phyloP scores from a whole-genome alignment of 495 filamentous ascomycete species.

The Hypomontagnella monticulosa region DNA sequence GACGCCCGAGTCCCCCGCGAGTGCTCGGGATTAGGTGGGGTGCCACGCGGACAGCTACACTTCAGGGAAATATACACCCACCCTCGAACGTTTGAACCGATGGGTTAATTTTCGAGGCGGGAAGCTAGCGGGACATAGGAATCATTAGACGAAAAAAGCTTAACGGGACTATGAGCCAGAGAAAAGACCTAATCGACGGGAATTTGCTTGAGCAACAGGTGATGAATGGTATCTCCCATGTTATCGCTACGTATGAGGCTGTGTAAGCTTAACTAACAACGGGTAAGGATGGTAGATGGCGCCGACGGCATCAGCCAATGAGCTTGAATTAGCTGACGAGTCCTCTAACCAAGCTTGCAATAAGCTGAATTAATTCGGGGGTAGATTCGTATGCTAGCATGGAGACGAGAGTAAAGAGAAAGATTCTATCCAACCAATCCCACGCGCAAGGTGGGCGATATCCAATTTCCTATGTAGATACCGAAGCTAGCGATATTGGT shows the following conservation, averaged over 20 bases:
- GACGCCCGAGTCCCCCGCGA: slow-evolving; percentile 23
- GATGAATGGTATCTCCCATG: slow-evolving; percentile 2
- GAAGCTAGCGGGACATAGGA: neutral
- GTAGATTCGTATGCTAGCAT: slow-evolving; percentile 26
- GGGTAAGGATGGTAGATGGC: slow-evolving; percentile 19
- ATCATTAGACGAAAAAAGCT: neutral
- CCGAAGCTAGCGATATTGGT: too few species aligned
- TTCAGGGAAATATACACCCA: slow-evolving; percentile 21
- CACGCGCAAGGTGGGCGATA: too few species aligned
- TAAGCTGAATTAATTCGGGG: slow-evolving; percentile 17
- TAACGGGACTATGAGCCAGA: neutral
- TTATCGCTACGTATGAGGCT: slow-evolving; percentile 26
- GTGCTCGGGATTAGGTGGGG: slow-evolving; percentile 22
- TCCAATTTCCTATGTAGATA: too few species aligned
- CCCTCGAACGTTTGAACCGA: slow-evolving; percentile 7
- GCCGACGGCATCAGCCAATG: slow-evolving; percentile 35
- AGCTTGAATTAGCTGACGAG: slow-evolving; percentile 50
- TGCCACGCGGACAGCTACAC: slow-evolving; percentile 36
- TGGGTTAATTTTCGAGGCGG: slow-evolving; percentile 4
- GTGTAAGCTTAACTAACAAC: slow-evolving; percentile 22
- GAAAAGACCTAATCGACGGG: neutral
- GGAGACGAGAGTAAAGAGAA: slow-evolving; percentile 11
- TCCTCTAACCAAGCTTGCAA: slow-evolving; percentile 40
- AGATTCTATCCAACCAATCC: neutral
- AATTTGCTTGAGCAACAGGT: slow-evolving; percentile 10